Conservation (phyloP, 2,329 filamentous ascomycete species). For the Colletotrichum chlorophyti region DNA sequence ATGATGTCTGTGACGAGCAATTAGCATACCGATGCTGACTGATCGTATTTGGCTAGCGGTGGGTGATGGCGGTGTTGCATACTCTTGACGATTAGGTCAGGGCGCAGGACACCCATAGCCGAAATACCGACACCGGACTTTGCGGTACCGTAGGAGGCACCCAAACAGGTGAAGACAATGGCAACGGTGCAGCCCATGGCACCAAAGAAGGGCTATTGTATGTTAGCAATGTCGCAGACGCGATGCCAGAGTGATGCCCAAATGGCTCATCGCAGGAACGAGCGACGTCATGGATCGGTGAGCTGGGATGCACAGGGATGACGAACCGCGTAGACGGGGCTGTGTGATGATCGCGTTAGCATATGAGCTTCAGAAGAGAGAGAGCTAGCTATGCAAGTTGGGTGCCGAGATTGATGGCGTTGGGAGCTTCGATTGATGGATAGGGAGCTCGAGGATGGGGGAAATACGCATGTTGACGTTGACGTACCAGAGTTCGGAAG, state of each 20-base stretch:
- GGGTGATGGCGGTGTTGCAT: slow-evolving; percentile 47
- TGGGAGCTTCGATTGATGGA: slow-evolving; percentile 39
- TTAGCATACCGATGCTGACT: slow-evolving; percentile 20
- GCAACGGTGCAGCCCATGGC: slow-evolving; percentile 97
- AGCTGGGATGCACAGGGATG: slow-evolving; percentile 32
- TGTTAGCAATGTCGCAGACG: slow-evolving; percentile 40
- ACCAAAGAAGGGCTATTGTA: slow-evolving; percentile 83
- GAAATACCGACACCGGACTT: slow-evolving; percentile 99
- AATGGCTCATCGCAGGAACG: slow-evolving; percentile 27
- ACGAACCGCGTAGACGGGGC: slow-evolving; percentile 99
- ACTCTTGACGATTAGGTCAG: slow-evolving; percentile 99
- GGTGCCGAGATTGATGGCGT: slow-evolving; percentile 31
- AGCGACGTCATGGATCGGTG: slow-evolving; percentile 31
- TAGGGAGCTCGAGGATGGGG: slow-evolving; percentile 38
- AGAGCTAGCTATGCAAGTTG: background rate
- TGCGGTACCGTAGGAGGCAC: slow-evolving; percentile 97
- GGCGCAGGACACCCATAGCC: slow-evolving; percentile 96
- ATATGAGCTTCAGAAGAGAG: slow-evolving; percentile 10
- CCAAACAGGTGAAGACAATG: slow-evolving; percentile 96
- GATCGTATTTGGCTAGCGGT: background rate
- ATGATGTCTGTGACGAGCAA: slow-evolving; percentile 79
- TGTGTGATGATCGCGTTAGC: slow-evolving; percentile 48
- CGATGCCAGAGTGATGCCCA: slow-evolving; percentile 5
- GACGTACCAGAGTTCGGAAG: slow-evolving; percentile 83
- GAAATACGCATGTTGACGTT: slow-evolving; percentile 38